Percentiles rank a stretch among this genome's conserved stretches.
Evolutionary conservation across 176 grass and related monocot species (phyloP).

Genomic region (Guadua angustifolia): DNA sequence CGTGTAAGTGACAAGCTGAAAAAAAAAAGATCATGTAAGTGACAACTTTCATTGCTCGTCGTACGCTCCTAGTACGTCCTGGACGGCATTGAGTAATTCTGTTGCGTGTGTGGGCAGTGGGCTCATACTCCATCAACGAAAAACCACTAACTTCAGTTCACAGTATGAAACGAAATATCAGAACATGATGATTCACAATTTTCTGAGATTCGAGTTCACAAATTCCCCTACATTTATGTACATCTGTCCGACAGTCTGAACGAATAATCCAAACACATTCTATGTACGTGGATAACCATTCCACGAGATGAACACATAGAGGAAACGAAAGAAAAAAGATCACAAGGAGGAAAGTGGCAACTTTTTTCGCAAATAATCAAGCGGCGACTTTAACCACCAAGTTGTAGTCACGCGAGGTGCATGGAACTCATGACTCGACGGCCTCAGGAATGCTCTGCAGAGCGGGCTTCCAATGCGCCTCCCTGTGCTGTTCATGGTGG

Average conservation of each 20-base stretch:
- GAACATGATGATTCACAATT: background rate
- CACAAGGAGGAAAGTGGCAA: background rate
- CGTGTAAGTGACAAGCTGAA: background rate
- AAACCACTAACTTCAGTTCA: background rate
- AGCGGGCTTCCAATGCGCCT: slow-evolving; percentile 61
- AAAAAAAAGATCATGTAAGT: too few species aligned
- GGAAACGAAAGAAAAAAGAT: background rate
- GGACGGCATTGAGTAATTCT: background rate
- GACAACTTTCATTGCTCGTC: background rate
- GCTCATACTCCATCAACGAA: background rate
- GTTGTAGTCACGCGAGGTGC: background rate
- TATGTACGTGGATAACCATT: slow-evolving; percentile 16
- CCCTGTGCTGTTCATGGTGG: slow-evolving; percentile 35
- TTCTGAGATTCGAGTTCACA: background rate
- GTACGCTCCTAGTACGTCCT: background rate
- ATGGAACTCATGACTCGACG: slow-evolving; percentile 38
- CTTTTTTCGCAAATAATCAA: background rate
- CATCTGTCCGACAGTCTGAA: background rate
- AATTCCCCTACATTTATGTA: background rate
- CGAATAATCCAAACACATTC: background rate
- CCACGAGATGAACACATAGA: background rate
- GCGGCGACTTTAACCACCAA: background rate
- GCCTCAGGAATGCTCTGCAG: slow-evolving; percentile 73
- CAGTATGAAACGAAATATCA: background rate
- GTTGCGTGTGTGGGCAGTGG: background rate